A percentile compares a stretch with the other conserved stretches of the same genome.
phyloP scores from a whole-genome alignment of 2,329 filamentous ascomycete genomes.

The Ophiostoma angusticollis region DNA sequence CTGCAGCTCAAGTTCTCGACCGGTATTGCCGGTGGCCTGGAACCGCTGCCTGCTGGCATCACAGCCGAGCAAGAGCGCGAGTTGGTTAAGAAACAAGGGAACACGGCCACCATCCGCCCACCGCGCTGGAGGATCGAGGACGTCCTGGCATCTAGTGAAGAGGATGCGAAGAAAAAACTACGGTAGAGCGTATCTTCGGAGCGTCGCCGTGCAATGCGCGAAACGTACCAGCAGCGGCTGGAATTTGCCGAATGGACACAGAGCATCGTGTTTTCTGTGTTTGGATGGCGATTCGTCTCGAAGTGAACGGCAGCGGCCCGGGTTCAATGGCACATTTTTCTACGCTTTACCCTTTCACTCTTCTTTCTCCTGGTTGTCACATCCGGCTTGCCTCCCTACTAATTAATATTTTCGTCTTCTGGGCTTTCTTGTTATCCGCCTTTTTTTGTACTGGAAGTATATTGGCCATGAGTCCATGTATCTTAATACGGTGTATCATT shows the following conservation, averaged over 20 bases:
- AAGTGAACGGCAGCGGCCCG: too few relatives aligned
- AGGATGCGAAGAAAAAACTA: conserved; percentile 19
- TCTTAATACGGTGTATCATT: conserved; percentile 12
- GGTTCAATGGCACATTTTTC: too few relatives aligned
- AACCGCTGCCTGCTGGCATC: conserved; percentile 60
- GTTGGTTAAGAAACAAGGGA: conserved; percentile 46
- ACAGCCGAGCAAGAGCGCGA: conserved; percentile 60
- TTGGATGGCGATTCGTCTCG: too few relatives aligned
- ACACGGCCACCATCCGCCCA: conserved; percentile 60
- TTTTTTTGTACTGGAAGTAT: conserved; percentile 1
- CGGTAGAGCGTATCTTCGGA: conserved; percentile 16
- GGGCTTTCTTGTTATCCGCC: background rate
- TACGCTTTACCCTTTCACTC: background rate
- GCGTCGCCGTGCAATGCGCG: conserved; percentile 5
- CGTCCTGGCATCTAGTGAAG: conserved; percentile 46
- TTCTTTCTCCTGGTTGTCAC: too few relatives aligned
- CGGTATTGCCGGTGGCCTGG: conserved; percentile 77
- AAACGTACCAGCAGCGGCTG: conserved; percentile 5
- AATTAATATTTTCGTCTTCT: background rate
- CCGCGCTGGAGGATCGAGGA: conserved; percentile 81
- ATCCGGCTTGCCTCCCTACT: conserved; percentile 2
- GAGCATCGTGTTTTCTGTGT: too few relatives aligned
- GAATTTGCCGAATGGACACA: too few relatives aligned
- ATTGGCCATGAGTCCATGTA: conserved; percentile 1
- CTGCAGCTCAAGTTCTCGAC: conserved; percentile 96